Conservation (phyloP, 2,329 filamentous ascomycete species). For the Alternaria triticina region DNA sequence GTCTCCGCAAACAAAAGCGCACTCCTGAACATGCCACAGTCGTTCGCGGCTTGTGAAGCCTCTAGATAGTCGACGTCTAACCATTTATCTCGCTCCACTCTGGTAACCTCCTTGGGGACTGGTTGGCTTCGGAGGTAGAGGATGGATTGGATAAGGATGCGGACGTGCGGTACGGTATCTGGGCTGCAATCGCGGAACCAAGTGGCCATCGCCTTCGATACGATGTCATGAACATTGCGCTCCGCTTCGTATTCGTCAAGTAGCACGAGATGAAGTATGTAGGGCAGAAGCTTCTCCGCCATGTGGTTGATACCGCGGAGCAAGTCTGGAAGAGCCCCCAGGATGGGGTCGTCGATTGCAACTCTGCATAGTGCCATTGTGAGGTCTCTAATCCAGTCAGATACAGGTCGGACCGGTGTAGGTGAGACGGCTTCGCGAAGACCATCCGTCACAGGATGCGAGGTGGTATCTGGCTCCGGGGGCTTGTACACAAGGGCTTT, state of each 20-base stretch:
- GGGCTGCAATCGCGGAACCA: conserved; percentile 64
- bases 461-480: conserved; percentile 13
- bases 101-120: conserved; percentile 75
- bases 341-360: conserved; percentile 68
- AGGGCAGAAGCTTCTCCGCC: conserved; percentile 78
- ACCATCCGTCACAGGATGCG: conserved; percentile 9
- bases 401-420: conserved; percentile 23
- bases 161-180: conserved; percentile 66
- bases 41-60: conserved; percentile 73
- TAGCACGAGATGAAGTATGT: conserved; percentile 82
- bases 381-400: conserved; percentile 68
- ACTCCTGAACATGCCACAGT: conserved; percentile 85
- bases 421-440: conserved; percentile 27
- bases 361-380: conserved; percentile 60
- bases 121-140: conserved; percentile 87
- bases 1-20: conserved; percentile 85
- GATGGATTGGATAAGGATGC: conserved; percentile 77
- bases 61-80: conserved; percentile 78
- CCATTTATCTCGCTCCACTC: conserved; percentile 82
- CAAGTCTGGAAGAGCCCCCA: conserved; percentile 71
- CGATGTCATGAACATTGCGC: conserved; percentile 58
- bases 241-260: conserved; percentile 69
- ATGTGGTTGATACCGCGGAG: conserved; percentile 71
- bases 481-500: conserved; percentile 35
- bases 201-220: conserved; percentile 70